Evolutionary conservation across 768 basidiomycete species (phyloP).

Genomic region (Serendipita sp.): DNA sequence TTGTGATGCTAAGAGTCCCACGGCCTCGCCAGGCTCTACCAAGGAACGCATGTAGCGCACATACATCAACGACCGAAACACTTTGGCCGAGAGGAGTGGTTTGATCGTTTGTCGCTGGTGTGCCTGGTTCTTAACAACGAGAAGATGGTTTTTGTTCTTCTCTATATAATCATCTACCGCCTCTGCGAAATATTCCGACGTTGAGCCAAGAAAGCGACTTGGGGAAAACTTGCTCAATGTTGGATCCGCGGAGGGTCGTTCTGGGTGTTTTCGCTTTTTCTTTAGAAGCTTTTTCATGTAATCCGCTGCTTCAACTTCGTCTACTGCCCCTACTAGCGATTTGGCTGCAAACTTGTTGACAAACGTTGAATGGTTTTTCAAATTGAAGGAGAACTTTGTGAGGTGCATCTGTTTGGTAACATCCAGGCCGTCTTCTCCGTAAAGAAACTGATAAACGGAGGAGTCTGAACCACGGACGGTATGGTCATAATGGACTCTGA

Average conservation of each 20-base stretch:
- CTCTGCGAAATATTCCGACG: slow-evolving; percentile 80
- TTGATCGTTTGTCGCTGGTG: slow-evolving; percentile 23
- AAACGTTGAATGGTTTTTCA: slow-evolving; percentile 67
- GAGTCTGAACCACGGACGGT: slow-evolving; percentile 92
- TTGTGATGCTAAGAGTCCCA: slow-evolving; percentile 90
- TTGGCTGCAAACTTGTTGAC: slow-evolving; percentile 53
- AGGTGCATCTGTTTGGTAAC: slow-evolving; percentile 96
- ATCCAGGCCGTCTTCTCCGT: slow-evolving; percentile 92
- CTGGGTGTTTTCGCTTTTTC: slow-evolving; percentile 33
- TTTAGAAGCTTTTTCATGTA: slow-evolving; percentile 90
- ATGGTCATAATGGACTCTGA: slow-evolving; percentile 93
- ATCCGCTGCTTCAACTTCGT: slow-evolving; percentile 45
- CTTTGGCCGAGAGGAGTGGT: slow-evolving; percentile 29
- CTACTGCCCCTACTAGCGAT: slow-evolving; percentile 37
- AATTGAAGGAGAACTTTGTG: slow-evolving; percentile 77
- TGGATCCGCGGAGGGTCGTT: slow-evolving; percentile 33
- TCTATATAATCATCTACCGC: slow-evolving; percentile 66
- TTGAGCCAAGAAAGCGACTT: slow-evolving; percentile 64
- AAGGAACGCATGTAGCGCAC: slow-evolving; percentile 85
- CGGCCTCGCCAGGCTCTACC: slow-evolving; percentile 97
- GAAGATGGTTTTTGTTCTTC: slow-evolving; percentile 43
- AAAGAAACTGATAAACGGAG: slow-evolving; percentile 88
- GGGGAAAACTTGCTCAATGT: slow-evolving; percentile 63
- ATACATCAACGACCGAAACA: slow-evolving; percentile 74
- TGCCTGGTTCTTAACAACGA: slow-evolving; percentile 24